Evolutionary conservation across 2,329 filamentous ascomycete species (phyloP), one percentile per base, ranked within the genome.

Genomic region (Uncinocarpus reesii): DNA sequence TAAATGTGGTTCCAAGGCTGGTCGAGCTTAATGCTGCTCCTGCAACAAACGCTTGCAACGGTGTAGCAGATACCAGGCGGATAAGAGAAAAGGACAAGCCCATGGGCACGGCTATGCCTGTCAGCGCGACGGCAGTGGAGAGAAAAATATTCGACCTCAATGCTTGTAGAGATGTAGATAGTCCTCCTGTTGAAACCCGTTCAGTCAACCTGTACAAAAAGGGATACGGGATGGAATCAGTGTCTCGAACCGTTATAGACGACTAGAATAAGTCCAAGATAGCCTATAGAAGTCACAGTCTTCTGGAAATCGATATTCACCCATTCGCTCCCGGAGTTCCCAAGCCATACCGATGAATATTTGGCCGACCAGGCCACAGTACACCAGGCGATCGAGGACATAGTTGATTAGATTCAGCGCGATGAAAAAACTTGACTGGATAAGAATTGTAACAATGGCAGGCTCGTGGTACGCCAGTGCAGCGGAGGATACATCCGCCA

Each of bases 21-120:
- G 84, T 90, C 1, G 83, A 83, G 56, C 81, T 86, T 0, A 89
- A 67, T 0, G 84, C 79, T 1, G 84, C 83, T 7, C 84, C 84
- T 0, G 83, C 79, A 1, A 83, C 77, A 57, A 89, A 90, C 0
- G 77, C 76, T 58, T 87, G 80, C 0, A 84, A 56, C 0, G 69
- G 64, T 0, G 71, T 73, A 13, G 68, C 60, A 1, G 35, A 42
- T 1, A 73, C 62, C 2, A 84, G 60, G 0, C 64, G 61, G 10
- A 64, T 66, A 0, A 86, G 69, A 1, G 74, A 58, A 54, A 84
- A 88, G 0, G 82, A 85, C 0, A 87, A 62, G 0, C 64, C 79
- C 26, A 88, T 81, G 0, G 84, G 83, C 0, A 75, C 52, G 0
- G 65, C 55, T 18, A 89, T 78, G 0, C 84, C 84, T 0, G 81